A percentile compares a stretch with the other conserved stretches of the same genome.
phyloP scores from a whole-genome alignment of 2,329 filamentous ascomycete species.

The Hypoxylon sp. region DNA sequence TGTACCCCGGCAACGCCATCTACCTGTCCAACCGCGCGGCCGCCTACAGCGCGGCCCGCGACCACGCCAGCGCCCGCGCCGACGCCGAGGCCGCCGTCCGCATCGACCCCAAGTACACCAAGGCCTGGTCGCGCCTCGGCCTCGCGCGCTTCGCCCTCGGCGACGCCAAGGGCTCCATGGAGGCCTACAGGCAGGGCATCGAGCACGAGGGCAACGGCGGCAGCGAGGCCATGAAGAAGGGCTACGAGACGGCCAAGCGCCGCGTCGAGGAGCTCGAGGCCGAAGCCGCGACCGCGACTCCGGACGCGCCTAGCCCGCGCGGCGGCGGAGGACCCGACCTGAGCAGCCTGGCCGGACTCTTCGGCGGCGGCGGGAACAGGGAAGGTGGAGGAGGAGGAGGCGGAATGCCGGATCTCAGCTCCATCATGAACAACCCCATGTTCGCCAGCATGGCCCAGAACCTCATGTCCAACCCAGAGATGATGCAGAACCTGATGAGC shows the following conservation, averaged over 20 bases:
- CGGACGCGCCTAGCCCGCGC: conserved; percentile 58
- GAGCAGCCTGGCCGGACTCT: conserved; percentile 77
- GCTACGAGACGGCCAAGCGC: conserved; percentile 91
- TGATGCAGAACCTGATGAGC: conserved; percentile 92
- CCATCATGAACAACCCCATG: conserved; percentile 98
- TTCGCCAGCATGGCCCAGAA: conserved; percentile 97
- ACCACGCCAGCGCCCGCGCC: conserved; percentile 84
- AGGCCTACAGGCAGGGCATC: conserved; percentile 93
- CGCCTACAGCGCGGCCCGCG: conserved; percentile 84
- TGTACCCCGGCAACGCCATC: conserved; percentile 89
- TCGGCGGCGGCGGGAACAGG: conserved; percentile 64
- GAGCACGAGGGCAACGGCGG: conserved; percentile 94
- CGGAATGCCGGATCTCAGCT: conserved; percentile 84
- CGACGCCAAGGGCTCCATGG: conserved; percentile 91
- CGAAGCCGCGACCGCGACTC: conserved; percentile 62
- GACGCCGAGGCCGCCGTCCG: conserved; percentile 93
- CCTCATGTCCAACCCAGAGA: conserved; percentile 95
- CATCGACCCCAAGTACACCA: conserved; percentile 92
- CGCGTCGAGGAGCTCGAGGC: conserved; percentile 83
- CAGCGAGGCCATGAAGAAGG: conserved; percentile 97
- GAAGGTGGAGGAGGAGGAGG: conserved; percentile 71
- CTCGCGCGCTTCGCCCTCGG: conserved; percentile 92
- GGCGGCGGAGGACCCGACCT: conserved; percentile 77
- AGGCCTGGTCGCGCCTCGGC: conserved; percentile 95
- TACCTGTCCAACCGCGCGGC: conserved; percentile 98